phyloP scores from a whole-genome alignment of 225 moss, liverwort and hornwort species.

The Bryum argenteum region DNA sequence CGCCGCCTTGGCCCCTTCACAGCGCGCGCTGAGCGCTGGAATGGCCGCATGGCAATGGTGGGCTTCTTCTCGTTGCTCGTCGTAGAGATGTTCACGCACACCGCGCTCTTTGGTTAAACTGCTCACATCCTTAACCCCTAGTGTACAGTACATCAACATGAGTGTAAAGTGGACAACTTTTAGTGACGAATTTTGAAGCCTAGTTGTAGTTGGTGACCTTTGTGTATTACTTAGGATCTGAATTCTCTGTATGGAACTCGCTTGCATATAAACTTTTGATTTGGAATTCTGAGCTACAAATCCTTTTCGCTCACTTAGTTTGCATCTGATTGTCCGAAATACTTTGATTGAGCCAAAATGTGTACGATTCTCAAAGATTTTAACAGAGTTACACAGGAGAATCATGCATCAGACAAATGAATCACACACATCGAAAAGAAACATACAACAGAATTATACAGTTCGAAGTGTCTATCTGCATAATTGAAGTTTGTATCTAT shows the following conservation, averaged over 20 bases:
- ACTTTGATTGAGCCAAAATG: too few species aligned
- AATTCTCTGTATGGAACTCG: not conserved
- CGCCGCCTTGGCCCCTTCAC: conserved; percentile 26
- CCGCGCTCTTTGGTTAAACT: conserved; percentile 15
- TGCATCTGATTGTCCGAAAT: too few species aligned
- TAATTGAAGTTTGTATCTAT: too few species aligned
- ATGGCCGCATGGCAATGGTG: conserved; percentile 32
- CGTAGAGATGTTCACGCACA: conserved; percentile 32
- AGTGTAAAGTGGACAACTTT: too few species aligned
- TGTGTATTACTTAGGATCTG: not conserved
- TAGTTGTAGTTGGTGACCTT: not conserved
- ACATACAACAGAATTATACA: too few species aligned
- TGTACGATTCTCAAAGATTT: too few species aligned
- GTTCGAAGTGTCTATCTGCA: too few species aligned
- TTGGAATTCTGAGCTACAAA: not conserved
- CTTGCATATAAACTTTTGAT: not conserved
- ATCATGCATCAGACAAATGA: too few species aligned
- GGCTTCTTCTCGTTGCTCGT: conserved; percentile 28
- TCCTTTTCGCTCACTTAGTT: too few species aligned
- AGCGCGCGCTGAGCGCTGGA: conserved; percentile 28
- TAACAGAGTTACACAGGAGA: too few species aligned
- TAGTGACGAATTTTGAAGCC: too few species aligned
- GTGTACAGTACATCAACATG: not conserved
- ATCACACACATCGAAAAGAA: too few species aligned
- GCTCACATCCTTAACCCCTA: not conserved